These are phyloP conservation scores for Teunomyces lycoperdinae DNA, from an alignment of 805 yeast species.

Conservation along the genomic window DNA sequence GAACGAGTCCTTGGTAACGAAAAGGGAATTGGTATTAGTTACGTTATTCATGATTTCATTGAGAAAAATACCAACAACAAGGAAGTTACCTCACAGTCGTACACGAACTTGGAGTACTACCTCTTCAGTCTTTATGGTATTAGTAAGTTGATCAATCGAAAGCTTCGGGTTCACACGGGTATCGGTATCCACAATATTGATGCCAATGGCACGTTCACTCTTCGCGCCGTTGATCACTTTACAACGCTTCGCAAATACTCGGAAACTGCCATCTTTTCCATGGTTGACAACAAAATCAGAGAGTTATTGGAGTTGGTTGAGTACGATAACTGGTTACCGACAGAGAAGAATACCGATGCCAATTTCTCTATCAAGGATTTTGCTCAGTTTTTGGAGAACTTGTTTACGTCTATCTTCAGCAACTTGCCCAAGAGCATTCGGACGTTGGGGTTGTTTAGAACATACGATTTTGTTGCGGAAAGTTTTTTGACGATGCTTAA, in stretches of 20 bases:
- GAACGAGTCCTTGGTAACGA: constrained; percentile 62
- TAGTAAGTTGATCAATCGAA: constrained; percentile 42
- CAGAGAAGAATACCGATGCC: constrained; percentile 53
- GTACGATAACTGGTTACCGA: constrained; percentile 74
- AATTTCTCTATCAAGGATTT: constrained; percentile 75
- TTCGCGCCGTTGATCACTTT: constrained; percentile 54
- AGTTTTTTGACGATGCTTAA: constrained; percentile 62
- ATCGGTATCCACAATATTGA: constrained; percentile 40
- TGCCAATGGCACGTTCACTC: constrained; percentile 35
- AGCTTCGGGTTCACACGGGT: constrained; percentile 37
- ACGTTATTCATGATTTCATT: constrained; percentile 51
- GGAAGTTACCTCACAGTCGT: constrained; percentile 86
- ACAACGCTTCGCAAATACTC: constrained; percentile 63
- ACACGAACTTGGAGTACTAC: constrained; percentile 85
- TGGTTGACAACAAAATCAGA: constrained; percentile 77
- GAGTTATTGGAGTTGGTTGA: constrained; percentile 82
- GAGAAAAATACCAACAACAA: constrained; percentile 71
- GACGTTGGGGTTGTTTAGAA: constrained; percentile 77
- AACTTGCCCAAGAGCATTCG: constrained; percentile 77
- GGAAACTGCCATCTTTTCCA: constrained; percentile 74
- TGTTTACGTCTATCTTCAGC: constrained; percentile 80
- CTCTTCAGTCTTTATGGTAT: constrained; percentile 71
- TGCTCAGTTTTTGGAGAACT: constrained; percentile 78
- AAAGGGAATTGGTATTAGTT: constrained; percentile 54
- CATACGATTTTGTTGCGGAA: constrained; percentile 79